phyloP scores from a whole-genome alignment of 2,329 filamentous ascomycete genomes.

The Aureobasidium sp. region DNA sequence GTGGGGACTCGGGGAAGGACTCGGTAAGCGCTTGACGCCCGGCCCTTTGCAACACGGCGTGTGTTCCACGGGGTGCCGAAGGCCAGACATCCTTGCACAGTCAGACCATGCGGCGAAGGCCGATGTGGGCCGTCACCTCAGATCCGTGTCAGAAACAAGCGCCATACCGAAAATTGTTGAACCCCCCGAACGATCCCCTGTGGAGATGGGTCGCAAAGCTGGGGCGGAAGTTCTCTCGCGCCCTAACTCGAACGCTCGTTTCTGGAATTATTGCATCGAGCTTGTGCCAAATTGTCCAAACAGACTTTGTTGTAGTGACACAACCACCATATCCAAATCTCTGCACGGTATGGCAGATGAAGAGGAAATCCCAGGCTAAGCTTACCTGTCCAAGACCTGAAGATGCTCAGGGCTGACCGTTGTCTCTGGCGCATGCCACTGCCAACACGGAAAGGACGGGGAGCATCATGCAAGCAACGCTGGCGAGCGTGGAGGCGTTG shows the following conservation, averaged over 20 bases:
- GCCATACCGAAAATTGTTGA: conserved; percentile 1
- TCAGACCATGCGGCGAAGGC: conserved; percentile 7
- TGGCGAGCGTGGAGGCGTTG: conserved; percentile 11
- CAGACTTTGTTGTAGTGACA: neutral
- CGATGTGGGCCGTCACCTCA: conserved; percentile 6
- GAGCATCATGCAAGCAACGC: neutral
- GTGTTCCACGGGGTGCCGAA: conserved; percentile 1
- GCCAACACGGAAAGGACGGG: neutral
- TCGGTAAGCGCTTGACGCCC: conserved; percentile 9
- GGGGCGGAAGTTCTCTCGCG: neutral
- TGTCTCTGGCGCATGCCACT: neutral
- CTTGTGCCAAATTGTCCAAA: conserved; percentile 7
- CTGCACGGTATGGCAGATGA: neutral
- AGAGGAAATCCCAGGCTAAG: neutral
- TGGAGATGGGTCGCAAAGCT: neutral
- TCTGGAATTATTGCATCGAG: neutral
- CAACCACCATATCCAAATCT: neutral
- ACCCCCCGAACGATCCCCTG: conserved; percentile 1
- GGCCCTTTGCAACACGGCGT: conserved; percentile 12
- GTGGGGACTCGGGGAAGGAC: neutral
- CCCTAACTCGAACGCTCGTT: neutral
- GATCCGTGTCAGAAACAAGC: conserved; percentile 7
- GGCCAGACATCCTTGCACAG: conserved; percentile 8
- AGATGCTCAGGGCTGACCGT: neutral
- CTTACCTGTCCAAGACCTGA: neutral